phyloP scores from a whole-genome alignment of 2,329 filamentous ascomycete genomes.

The Ceratocystis cacaofunesta region DNA sequence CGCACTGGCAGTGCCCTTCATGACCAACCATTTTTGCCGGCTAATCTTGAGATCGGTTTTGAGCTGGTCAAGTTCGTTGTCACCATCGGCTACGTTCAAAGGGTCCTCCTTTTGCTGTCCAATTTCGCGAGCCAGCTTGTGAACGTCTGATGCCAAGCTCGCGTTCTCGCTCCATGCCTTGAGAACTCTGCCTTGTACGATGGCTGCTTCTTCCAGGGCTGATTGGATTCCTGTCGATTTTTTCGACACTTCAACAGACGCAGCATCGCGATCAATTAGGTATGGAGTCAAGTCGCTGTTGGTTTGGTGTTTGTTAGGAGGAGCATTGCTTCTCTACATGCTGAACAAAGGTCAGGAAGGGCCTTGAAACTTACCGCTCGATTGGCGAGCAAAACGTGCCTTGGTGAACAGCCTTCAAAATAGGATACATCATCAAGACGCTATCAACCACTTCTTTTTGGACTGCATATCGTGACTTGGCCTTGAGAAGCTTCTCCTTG shows the following conservation, averaged over 20 bases:
- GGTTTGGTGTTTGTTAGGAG: conserved; percentile 8
- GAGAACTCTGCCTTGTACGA: conserved; percentile 43
- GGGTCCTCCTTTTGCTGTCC: conserved; percentile 38
- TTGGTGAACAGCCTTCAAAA: conserved; percentile 61
- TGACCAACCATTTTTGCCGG: conserved; percentile 53
- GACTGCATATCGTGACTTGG: conserved; percentile 54
- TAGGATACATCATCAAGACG: conserved; percentile 57
- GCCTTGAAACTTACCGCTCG: conserved; percentile 42
- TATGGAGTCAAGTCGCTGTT: conserved; percentile 50
- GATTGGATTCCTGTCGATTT: conserved; percentile 39
- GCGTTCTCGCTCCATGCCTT: conserved; percentile 45
- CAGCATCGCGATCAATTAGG: conserved; percentile 50
- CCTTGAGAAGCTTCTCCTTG: conserved; percentile 52
- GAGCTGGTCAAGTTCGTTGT: conserved; percentile 40
- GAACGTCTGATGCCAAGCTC: conserved; percentile 44
- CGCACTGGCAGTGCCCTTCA: conserved; percentile 67
- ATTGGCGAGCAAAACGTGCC: conserved; percentile 47
- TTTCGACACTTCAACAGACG: conserved; percentile 48
- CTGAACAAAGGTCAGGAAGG: neutral
- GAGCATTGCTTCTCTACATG: neutral
- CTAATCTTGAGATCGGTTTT: conserved; percentile 46
- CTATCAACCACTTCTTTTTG: conserved; percentile 54
- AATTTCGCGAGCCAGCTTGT: conserved; percentile 45
- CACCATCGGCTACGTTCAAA: conserved; percentile 37
- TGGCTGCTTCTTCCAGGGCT: conserved; percentile 37